These are phyloP conservation scores for Blastocladiella emersonii DNA, from an alignment of 371 early-diverging fungal genomes.

Conservation along the genomic window DNA sequence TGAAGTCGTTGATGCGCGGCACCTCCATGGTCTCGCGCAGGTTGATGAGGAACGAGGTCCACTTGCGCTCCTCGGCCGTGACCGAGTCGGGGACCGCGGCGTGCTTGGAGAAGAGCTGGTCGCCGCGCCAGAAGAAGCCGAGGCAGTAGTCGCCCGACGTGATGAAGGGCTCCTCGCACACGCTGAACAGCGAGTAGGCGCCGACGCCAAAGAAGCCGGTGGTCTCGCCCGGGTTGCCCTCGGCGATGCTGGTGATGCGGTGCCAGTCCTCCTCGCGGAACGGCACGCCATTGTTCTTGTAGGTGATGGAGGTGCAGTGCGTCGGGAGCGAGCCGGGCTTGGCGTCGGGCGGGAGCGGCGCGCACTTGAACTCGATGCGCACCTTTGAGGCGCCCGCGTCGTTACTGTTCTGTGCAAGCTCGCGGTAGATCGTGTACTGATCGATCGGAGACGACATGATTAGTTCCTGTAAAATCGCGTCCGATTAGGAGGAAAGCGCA, in stretches of 20 bases:
- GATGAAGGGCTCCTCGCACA: conserved; percentile 76
- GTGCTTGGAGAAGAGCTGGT: conserved; percentile 68
- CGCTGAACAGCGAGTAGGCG: conserved; percentile 70
- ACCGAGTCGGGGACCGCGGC: conserved; percentile 38
- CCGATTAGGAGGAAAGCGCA: no score
- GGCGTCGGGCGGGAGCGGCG: conserved; percentile 6
- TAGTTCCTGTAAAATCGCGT: no score
- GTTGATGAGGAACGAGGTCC: conserved; percentile 64
- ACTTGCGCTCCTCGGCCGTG: conserved; percentile 19
- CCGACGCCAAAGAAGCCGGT: conserved; percentile 83
- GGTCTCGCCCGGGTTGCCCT: conserved; percentile 16
- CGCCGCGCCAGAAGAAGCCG: conserved; percentile 82
- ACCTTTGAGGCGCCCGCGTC: conserved; percentile 46
- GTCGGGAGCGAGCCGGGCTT: conserved; percentile 8
- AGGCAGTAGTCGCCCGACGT: conserved; percentile 59
- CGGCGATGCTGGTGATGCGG: conserved; percentile 70
- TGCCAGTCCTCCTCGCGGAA: conserved; percentile 76
- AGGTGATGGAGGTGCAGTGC: conserved; percentile 29
- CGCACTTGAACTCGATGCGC: conserved; percentile 39
- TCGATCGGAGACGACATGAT: no score
- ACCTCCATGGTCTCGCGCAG: conserved; percentile 62
- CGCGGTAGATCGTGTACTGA: conserved; percentile 29
- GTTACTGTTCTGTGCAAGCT: conserved; percentile 19
- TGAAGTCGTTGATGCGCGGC: conserved; percentile 55
- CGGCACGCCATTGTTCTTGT: conserved; percentile 71